Evolutionary conservation across 768 basidiomycete genomes (phyloP).

Genomic region (Suillus brevipes): DNA sequence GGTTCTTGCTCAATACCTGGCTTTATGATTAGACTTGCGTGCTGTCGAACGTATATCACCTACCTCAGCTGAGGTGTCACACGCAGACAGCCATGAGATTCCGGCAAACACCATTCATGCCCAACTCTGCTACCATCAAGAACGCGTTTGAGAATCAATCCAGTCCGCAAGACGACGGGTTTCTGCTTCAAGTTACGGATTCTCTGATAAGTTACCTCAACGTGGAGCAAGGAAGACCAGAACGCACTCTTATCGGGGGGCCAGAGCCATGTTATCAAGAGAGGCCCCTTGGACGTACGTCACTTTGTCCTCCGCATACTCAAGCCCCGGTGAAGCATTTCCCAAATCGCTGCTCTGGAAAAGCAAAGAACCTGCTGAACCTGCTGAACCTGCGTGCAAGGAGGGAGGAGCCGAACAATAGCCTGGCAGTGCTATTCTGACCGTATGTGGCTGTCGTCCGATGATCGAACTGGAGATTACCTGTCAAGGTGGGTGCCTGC

Average conservation of each 20-base stretch:
- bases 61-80: background rate
- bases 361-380: background rate
- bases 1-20: conserved; percentile 13
- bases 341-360: background rate
- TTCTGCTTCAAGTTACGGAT: conserved; percentile 8
- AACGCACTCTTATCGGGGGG: conserved; percentile 4
- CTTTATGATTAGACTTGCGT: conserved; percentile 10
- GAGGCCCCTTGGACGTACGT: conserved; percentile 7
- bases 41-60: conserved; percentile 9
- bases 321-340: background rate
- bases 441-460: background rate
- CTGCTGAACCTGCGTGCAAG: background rate
- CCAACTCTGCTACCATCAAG: conserved; percentile 6
- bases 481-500: background rate
- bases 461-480: background rate
- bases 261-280: conserved; percentile 10
- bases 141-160: conserved; percentile 8
- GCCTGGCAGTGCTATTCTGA: background rate
- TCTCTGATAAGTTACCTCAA: conserved; percentile 12
- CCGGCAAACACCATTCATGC: background rate
- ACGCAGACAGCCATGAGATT: background rate
- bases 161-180: conserved; percentile 12
- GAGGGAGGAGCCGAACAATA: background rate
- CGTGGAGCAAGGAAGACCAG: conserved; percentile 14
- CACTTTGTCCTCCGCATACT: background rate